These are phyloP conservation scores for Alternaria brassicae DNA, from an alignment of 2,329 filamentous ascomycete genomes.

Conservation along the genomic window DNA sequence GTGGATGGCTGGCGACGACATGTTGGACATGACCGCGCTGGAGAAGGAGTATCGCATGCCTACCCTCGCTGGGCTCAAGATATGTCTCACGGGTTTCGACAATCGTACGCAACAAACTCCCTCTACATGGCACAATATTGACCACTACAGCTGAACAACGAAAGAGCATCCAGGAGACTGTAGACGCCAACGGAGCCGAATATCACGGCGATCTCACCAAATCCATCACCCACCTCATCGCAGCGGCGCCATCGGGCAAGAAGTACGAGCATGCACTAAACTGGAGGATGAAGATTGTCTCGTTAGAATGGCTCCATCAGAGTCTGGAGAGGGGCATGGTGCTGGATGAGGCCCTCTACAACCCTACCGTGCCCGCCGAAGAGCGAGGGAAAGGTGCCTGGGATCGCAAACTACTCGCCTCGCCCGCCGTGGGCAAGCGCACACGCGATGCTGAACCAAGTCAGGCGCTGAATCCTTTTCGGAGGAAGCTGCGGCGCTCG, in stretches of 20 bases:
- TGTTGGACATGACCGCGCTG: conserved; percentile 74
- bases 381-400: conserved; percentile 81
- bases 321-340: conserved; percentile 88
- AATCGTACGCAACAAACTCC: conserved; percentile 58
- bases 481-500: conserved; percentile 84
- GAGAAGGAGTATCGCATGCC: conserved; percentile 71
- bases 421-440: conserved; percentile 52
- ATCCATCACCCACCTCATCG: conserved; percentile 85
- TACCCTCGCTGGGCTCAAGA: conserved; percentile 67
- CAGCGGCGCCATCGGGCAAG: conserved; percentile 77
- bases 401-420: conserved; percentile 56
- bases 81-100: conserved; percentile 75
- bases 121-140: conserved; percentile 22
- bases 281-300: conserved; percentile 83
- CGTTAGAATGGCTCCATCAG: conserved; percentile 83
- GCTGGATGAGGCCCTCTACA: conserved; percentile 83
- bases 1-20: conserved; percentile 81
- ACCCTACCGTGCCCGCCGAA: conserved; percentile 72
- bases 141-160: conserved; percentile 66
- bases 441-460: conserved; percentile 39
- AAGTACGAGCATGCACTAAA: conserved; percentile 88
- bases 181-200: conserved; percentile 74
- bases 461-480: conserved; percentile 55
- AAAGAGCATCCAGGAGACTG: conserved; percentile 71
- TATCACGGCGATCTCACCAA: conserved; percentile 90